Base-by-base conservation (phyloP, 495 filamentous ascomycete genomes). In the Geoglossum glabrum region DNA sequence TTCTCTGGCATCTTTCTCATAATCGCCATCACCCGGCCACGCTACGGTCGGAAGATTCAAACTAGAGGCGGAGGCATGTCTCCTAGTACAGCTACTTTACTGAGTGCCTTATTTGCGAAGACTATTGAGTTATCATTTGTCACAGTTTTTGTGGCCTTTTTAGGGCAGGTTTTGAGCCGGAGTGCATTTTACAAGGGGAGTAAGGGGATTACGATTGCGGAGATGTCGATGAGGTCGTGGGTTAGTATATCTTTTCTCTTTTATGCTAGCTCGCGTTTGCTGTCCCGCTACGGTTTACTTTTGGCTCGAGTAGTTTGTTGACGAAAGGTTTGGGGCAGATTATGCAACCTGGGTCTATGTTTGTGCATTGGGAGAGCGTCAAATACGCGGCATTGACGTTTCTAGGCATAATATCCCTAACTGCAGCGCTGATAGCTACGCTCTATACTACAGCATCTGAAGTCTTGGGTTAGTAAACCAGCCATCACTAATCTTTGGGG, bases 101-200 rank as follows among this genome's bases (percentile, higher is more conserved):
- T 88, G 0, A 82, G 74, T 55, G 73, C 81, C 0, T 65, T 84
- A 17, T 71, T 86, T 57, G 83, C 84, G 0, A 88, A 86, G 68
- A 79, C 78, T 0, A 84, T 88, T 54, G 85, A 90, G 67, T 64
- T 86, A 61, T 76, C 81, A 0, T 90, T 86, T 64, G 83, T 87
- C 19, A 86, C 85, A 0, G 81, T 87, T 1, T 84, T 85, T 60
- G 83, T 90, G 2, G 76, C 81, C 0, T 82, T 84, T 46, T 63
- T 88, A 3, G 85, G 85, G 0, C 85, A 90, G 70, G 75, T 82
- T 2, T 67, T 90, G 10, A 83, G 77, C 43, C 72, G 81, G 10
- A 71, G 82, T 26, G 81, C 84, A 0, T 70, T 84, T 46, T 73
- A 70, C 13, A 72, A 71, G 47, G 66, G 72, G 17, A 77, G 74